Evolutionary conservation across 371 early-diverging fungal genomes (phyloP), one percentile per base, ranked within the genome.

Genomic region (Rhizopus stolonifer): DNA sequence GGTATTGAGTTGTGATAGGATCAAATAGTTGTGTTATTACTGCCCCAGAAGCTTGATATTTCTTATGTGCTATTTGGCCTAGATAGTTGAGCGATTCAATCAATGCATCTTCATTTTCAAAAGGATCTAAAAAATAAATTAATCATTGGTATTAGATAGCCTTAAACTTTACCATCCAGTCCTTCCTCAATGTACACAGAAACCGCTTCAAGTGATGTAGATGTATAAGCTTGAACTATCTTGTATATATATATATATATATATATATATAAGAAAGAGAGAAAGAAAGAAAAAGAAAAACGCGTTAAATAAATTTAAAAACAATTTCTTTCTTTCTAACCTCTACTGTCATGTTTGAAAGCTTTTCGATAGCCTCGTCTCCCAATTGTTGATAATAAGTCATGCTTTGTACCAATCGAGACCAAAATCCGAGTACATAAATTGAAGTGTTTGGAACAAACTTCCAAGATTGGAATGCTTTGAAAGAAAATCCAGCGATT

Each of bases 351-450:
- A 76, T 74, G 17, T 31, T 56, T 29, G 70, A 70, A 9, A 83
- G 56, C 15, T 79, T 80, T 7, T 73, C 67, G 29, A 77, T 74
- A 0, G 73, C 57, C 5, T 67, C 63, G 17, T 72, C 61, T 13
- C 65, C 67, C 31, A 71, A 51, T 21, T 66, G 64, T 43, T 71
- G 75, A 45, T 79, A 80, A 54, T 81, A 81, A 15, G 74, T 67
- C 72, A 83, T 80, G 25, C 85, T 82, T 17, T 87, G 79, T 2
- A 87, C 81, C 9, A 88, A 80, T 55, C 88, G 83, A 49, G 84
- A 79, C 95, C 95, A 95, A 60, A 94, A 93, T 2, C 87, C 82
- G 44, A 94, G 70, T 22, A 95, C 68, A 64, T 92, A 92, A 23
- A 74, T 64, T 3, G 90, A 70, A 48, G 89, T 91, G 64, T 90